Evolutionary conservation across 495 filamentous ascomycete genomes (phyloP), one percentile per base, ranked within the genome.

Genomic region (Penicillium goetzii): DNA sequence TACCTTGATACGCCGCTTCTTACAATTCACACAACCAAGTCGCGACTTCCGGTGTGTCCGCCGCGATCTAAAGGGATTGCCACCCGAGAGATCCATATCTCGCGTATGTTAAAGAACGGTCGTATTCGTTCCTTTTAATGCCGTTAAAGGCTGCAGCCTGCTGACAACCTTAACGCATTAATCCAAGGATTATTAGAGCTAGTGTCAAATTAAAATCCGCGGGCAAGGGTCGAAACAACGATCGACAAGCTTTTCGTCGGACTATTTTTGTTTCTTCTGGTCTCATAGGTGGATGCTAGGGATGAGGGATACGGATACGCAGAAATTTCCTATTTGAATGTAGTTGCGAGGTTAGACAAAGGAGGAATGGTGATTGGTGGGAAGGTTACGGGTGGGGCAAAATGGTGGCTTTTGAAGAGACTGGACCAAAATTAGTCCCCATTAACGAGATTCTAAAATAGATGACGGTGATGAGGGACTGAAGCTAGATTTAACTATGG

Each of bases 1-100:
- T n/a, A 47, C 76, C 60, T 78, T 78, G 3, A 78, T 73, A n/a
- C 74, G 69, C 11, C 75, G 65, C 32, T 61, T 69, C 60, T 78
- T 78, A 61, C 76, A 78, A 10, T 71, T 69, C 7, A 55, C 36
- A 58, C 76, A 78, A 0, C 76, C 76, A 9, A 61, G 55, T 14
- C 76, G 67, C 8, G 76, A 78, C 52, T 78, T 78, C 38, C 55
- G 70, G 36, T 78, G 76, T 1, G 73, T 53, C 15, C 74, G 68
- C 4, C 76, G 65, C 4, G 70, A 40, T 52, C 66, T 56, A 21
- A 69, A 40, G 11, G 53, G 12, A 36, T 49, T 64, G 7, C 8
- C 32, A 14, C 45, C 49, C 15, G 34, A 36, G 34, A 45, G 50
- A 40, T 63, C 61, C 65, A 67, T 67, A 30, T 43, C 19, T 30